Conservation (phyloP, 163 green algal genomes). For the Scenedesmus sp. region DNA sequence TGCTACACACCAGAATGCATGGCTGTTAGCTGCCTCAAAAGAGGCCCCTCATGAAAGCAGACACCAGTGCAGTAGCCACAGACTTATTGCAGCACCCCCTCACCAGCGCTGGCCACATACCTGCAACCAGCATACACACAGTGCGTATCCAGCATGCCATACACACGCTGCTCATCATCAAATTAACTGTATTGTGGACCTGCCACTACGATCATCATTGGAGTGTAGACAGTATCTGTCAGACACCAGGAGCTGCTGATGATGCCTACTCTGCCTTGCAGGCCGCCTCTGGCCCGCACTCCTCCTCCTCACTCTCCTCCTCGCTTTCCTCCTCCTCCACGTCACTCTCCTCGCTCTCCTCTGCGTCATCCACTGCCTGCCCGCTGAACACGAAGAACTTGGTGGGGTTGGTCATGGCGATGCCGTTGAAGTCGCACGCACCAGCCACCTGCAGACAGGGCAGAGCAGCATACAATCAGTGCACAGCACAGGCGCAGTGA, state of each 20-base stretch:
- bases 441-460: conserved; percentile 70
- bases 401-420: conserved; percentile 67
- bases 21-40: too few relatives aligned
- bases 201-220: not conserved
- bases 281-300: not conserved
- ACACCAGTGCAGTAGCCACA: not conserved
- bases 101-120: not conserved
- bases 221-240: not conserved
- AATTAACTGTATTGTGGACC: not conserved
- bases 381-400: conserved; percentile 66
- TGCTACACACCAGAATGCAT: too few relatives aligned
- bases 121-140: not conserved
- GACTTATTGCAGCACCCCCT: not conserved
- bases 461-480: not conserved
- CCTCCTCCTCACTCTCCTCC: not conserved
- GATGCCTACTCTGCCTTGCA: not conserved
- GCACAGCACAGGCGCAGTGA: not conserved
- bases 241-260: not conserved
- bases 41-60: not conserved
- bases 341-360: conserved; percentile 9
- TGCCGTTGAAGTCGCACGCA: conserved; percentile 88
- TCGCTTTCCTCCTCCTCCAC: conserved; percentile 12
- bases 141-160: not conserved
- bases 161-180: not conserved
- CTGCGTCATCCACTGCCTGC: conserved; percentile 35